phyloP scores from a whole-genome alignment of 805 yeast species.

The Wickerhamiella brachini region DNA sequence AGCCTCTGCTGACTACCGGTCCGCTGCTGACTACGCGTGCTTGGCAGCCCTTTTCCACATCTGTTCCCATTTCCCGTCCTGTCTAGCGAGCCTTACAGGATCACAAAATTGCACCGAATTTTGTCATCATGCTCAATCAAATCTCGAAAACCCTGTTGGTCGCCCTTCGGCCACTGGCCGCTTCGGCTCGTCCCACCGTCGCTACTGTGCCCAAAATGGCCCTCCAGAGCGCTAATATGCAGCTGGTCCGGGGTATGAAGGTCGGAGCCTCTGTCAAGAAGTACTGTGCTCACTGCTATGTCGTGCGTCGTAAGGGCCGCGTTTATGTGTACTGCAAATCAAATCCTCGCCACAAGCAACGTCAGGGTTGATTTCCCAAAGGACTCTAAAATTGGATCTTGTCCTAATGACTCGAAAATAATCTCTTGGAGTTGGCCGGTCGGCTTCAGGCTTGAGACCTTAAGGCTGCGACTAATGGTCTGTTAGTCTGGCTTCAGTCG shows the following conservation, averaged over 20 bases:
- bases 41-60: too few species aligned
- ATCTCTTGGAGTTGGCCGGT: too few species aligned
- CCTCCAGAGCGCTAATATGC: background rate
- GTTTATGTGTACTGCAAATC: slow-evolving; percentile 88
- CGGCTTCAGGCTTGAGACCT: too few species aligned
- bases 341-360: slow-evolving; percentile 87
- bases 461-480: too few species aligned
- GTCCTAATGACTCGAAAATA: too few species aligned
- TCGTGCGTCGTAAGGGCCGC: slow-evolving; percentile 90
- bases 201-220: background rate
- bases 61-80: too few species aligned
- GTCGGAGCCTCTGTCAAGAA: slow-evolving; percentile 88
- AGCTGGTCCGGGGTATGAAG: slow-evolving; percentile 59
- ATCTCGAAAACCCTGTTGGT: background rate
- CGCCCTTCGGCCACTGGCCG: background rate
- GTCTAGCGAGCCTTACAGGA: too few species aligned
- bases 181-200: background rate
- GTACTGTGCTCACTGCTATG: slow-evolving; percentile 80
- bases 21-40: too few species aligned
- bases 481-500: too few species aligned
- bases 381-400: too few species aligned
- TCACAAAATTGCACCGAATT: background rate
- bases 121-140: background rate
- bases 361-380: slow-evolving; percentile 57
- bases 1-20: too few species aligned